These are phyloP conservation scores for Trametes cubensis DNA, from an alignment of 768 basidiomycete species.

Conservation along the genomic window DNA sequence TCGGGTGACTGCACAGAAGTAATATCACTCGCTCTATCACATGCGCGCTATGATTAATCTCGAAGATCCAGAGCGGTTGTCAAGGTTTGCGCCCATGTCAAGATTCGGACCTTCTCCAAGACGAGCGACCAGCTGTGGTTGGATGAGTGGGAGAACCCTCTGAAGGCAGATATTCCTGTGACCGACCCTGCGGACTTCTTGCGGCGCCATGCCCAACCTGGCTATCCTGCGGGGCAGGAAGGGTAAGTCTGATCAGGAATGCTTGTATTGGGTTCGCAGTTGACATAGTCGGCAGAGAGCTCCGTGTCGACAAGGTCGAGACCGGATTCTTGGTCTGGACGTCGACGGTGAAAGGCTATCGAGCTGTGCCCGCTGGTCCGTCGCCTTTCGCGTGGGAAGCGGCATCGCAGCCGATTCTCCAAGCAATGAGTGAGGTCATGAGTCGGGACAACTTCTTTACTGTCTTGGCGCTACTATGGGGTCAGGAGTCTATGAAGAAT, in stretches of 20 bases:
- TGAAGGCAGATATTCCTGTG: slow-evolving; percentile 50
- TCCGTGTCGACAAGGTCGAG: slow-evolving; percentile 71
- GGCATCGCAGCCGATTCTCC: slow-evolving; percentile 51
- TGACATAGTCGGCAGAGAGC: slow-evolving; percentile 34
- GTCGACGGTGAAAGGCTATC: slow-evolving; percentile 63
- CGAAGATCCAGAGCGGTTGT: slow-evolving; percentile 55
- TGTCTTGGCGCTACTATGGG: slow-evolving; percentile 66
- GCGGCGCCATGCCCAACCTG: slow-evolving; percentile 39
- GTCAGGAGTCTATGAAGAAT: slow-evolving; percentile 75
- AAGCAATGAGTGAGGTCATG: slow-evolving; percentile 52
- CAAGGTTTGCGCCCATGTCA: slow-evolving; percentile 67
- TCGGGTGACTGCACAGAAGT: slow-evolving; percentile 67
- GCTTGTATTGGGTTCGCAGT: slow-evolving; percentile 1
- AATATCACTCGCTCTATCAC: slow-evolving; percentile 21
- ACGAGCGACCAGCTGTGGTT: slow-evolving; percentile 71
- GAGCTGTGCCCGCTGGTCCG: slow-evolving; percentile 39
- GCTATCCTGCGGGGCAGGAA: slow-evolving; percentile 22
- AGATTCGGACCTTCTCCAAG: slow-evolving; percentile 73
- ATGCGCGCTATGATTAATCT: slow-evolving; percentile 5
- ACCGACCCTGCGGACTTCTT: slow-evolving; percentile 54
- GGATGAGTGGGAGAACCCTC: slow-evolving; percentile 70
- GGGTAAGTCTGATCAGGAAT: slow-evolving; percentile 16
- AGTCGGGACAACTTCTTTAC: slow-evolving; percentile 59
- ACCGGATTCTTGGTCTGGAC: slow-evolving; percentile 84
- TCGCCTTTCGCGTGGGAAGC: slow-evolving; percentile 55